phyloP scores from a whole-genome alignment of 164 flowering plant genomes.

The Stephania cephalantha region DNA sequence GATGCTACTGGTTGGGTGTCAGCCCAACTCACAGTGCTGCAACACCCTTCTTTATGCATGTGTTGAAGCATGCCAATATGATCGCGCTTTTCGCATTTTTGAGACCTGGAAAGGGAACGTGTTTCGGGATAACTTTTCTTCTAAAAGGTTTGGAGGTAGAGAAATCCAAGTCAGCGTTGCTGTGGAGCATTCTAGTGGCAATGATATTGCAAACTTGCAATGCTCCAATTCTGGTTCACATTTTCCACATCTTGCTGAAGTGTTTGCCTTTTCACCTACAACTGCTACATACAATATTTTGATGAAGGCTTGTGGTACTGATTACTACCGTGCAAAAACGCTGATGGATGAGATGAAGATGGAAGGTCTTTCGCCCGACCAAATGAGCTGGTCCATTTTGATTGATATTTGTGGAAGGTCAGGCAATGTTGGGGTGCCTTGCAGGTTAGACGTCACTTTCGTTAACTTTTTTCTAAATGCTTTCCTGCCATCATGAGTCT shows the following conservation, averaged over 20 bases:
- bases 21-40: constrained; percentile 76
- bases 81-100: constrained; percentile 81
- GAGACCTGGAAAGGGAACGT: constrained; percentile 49
- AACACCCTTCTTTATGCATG: constrained; percentile 83
- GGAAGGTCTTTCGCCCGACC: constrained; percentile 67
- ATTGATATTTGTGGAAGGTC: constrained; percentile 62
- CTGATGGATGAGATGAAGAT: constrained; percentile 76
- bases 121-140: constrained; percentile 13
- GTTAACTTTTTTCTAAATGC: neutral
- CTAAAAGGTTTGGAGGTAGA: constrained; percentile 5
- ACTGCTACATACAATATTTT: constrained; percentile 75
- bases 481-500: neutral
- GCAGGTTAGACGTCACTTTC: constrained; percentile 42
- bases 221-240: constrained; percentile 19
- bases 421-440: constrained; percentile 53
- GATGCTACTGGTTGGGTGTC: constrained; percentile 70
- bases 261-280: constrained; percentile 55
- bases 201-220: constrained; percentile 12
- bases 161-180: constrained; percentile 1
- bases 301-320: constrained; percentile 90
- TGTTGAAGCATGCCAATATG: constrained; percentile 81
- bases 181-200: constrained; percentile 11
- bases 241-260: constrained; percentile 26
- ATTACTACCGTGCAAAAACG: constrained; percentile 57
- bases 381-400: constrained; percentile 78